Evolutionary conservation across 495 filamentous ascomycete genomes (phyloP).

Genomic region (Trichocladium antarcticum): DNA sequence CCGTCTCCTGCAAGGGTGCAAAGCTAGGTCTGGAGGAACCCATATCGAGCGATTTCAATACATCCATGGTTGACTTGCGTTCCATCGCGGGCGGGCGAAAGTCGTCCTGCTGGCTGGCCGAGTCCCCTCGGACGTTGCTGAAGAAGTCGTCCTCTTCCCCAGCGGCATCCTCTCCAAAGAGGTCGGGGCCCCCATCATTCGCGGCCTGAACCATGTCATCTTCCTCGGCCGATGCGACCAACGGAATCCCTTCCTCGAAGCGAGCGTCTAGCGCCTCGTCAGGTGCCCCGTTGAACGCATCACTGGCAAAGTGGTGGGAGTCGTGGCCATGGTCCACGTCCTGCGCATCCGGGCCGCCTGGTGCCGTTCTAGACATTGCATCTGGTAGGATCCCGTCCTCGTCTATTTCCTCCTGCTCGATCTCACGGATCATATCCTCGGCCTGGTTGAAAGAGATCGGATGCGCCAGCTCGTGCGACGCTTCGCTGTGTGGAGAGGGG

Average conservation of each 20-base stretch:
- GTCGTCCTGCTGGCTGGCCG: slow-evolving; percentile 10
- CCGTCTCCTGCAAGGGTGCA: slow-evolving; percentile 26
- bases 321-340: slow-evolving; percentile 5
- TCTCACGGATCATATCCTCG: slow-evolving; percentile 15
- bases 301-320: slow-evolving; percentile 26
- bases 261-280: slow-evolving; percentile 37
- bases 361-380: slow-evolving; percentile 16
- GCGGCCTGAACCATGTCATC: not conserved
- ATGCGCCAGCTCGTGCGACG: slow-evolving; percentile 19
- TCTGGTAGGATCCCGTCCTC: slow-evolving; percentile 9
- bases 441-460: slow-evolving; percentile 13
- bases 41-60: slow-evolving; percentile 30
- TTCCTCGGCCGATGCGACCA: slow-evolving; percentile 30
- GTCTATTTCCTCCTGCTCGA: slow-evolving; percentile 27
- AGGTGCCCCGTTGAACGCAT: slow-evolving; percentile 28
- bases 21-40: slow-evolving; percentile 17
- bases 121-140: slow-evolving; percentile 26
- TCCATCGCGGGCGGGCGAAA: slow-evolving; percentile 28
- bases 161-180: slow-evolving; percentile 32
- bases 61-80: slow-evolving; percentile 51
- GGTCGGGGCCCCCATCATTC: slow-evolving; percentile 10
- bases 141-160: slow-evolving; percentile 44
- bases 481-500: slow-evolving; percentile 28
- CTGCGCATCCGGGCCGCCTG: slow-evolving; percentile 20
- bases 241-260: slow-evolving; percentile 50